phyloP scores from a whole-genome alignment of 2,329 filamentous ascomycete genomes.

The Aspergillus ibericus region DNA sequence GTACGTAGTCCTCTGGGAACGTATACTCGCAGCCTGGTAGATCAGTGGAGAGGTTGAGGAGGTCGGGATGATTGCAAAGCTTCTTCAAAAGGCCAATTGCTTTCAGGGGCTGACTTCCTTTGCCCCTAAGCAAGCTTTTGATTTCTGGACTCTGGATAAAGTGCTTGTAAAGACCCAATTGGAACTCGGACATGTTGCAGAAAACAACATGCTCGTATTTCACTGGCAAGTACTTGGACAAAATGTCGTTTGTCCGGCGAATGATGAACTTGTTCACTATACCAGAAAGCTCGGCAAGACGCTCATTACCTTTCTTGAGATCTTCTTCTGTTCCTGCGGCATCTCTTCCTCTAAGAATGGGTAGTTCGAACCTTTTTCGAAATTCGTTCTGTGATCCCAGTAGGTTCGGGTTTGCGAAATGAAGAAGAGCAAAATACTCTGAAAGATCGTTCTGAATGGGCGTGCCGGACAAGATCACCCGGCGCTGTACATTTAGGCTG shows the following conservation, averaged over 20 bases:
- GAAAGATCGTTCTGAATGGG: conserved; percentile 99
- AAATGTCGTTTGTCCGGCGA: conserved; percentile 91
- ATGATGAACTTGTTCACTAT: conserved; percentile 99
- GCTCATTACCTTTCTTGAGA: conserved; percentile 77
- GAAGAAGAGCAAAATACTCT: conserved; percentile 93
- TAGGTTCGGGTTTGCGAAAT: conserved; percentile 92
- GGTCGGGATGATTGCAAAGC: conserved; percentile 94
- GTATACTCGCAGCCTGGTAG: conserved; percentile 80
- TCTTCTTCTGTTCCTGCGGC: conserved; percentile 83
- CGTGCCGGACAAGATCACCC: conserved; percentile 93
- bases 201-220: conserved; percentile 99
- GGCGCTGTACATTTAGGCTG: conserved; percentile 80
- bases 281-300: conserved; percentile 74
- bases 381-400: conserved; percentile 88
- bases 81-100: conserved; percentile 97
- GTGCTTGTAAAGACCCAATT: conserved; percentile 90
- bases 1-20: conserved; percentile 84
- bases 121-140: conserved; percentile 84
- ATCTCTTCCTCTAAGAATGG: conserved; percentile 88
- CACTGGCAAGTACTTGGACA: conserved; percentile 95
- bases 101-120: conserved; percentile 93
- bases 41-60: conserved; percentile 79
- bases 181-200: conserved; percentile 90
- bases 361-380: conserved; percentile 88
- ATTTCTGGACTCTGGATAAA: conserved; percentile 97